phyloP scores from a whole-genome alignment of 805 yeast species.

The Lipomyces yamadae region DNA sequence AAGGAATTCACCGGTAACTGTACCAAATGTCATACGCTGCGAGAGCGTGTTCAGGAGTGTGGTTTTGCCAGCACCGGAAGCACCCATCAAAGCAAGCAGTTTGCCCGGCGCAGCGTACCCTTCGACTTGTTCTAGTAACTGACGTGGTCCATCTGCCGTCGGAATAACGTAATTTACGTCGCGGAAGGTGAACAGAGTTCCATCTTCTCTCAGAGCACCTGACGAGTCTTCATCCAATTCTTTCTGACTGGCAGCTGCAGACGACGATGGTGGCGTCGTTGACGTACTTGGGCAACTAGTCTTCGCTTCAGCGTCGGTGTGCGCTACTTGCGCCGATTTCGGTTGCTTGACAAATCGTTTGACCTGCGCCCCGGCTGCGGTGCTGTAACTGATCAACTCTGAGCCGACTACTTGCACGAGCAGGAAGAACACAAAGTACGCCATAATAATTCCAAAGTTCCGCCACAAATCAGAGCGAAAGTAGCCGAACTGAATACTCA shows the following conservation, averaged over 20 bases:
- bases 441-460: slow-evolving; percentile 63
- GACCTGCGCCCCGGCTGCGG: slow-evolving; percentile 5
- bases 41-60: slow-evolving; percentile 72
- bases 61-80: slow-evolving; percentile 80
- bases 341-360: slow-evolving; percentile 9
- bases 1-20: slow-evolving; percentile 66
- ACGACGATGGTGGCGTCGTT: neutral
- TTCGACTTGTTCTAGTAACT: slow-evolving; percentile 61
- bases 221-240: neutral
- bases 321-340: neutral
- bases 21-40: slow-evolving; percentile 70
- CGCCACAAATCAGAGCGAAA: slow-evolving; percentile 59
- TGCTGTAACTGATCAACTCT: slow-evolving; percentile 7
- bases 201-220: neutral
- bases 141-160: slow-evolving; percentile 45
- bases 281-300: neutral
- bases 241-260: neutral
- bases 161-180: slow-evolving; percentile 38
- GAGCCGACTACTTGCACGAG: slow-evolving; percentile 52
- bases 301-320: neutral
- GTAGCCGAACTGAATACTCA: slow-evolving; percentile 56
- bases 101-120: slow-evolving; percentile 78
- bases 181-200: slow-evolving; percentile 33
- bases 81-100: slow-evolving; percentile 68
- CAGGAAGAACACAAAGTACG: slow-evolving; percentile 58